phyloP scores from a whole-genome alignment of 495 filamentous ascomycete species.

The Xylaria longipes region DNA sequence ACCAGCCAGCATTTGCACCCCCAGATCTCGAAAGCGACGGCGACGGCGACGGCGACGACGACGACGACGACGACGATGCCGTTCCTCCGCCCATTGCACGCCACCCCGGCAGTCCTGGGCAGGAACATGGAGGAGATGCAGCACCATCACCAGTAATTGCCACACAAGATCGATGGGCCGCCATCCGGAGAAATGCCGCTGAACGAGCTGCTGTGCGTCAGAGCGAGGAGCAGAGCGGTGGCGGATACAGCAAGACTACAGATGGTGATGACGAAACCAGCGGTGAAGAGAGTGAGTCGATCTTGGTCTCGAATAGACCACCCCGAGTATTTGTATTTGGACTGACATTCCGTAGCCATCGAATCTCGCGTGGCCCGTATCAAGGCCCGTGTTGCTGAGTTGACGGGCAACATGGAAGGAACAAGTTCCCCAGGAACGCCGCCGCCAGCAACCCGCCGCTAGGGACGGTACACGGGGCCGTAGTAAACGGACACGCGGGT shows the following conservation, averaged over 20 bases:
- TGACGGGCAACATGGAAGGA: constrained; percentile 82
- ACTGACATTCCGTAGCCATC: constrained; percentile 69
- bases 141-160: constrained; percentile 43
- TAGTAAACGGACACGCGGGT: constrained; percentile 10
- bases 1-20: constrained; percentile 85
- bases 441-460: constrained; percentile 40
- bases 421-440: constrained; percentile 33
- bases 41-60: constrained; percentile 51
- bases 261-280: constrained; percentile 82
- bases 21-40: constrained; percentile 62
- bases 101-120: constrained; percentile 29
- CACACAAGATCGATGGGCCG: constrained; percentile 83
- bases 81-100: constrained; percentile 54
- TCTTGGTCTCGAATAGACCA: background rate
- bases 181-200: constrained; percentile 92
- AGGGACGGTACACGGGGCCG: constrained; percentile 33
- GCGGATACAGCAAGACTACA: constrained; percentile 59
- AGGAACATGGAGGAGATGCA: constrained; percentile 35
- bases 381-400: constrained; percentile 93
- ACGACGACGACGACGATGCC: constrained; percentile 50
- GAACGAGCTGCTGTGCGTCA: constrained; percentile 71
- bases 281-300: constrained; percentile 89
- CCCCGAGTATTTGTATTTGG: background rate
- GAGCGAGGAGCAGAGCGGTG: constrained; percentile 66
- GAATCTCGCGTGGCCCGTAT: constrained; percentile 96